Base-by-base conservation (phyloP, 1,139 yeast genomes). In the Blastobotrys petasosporus region DNA sequence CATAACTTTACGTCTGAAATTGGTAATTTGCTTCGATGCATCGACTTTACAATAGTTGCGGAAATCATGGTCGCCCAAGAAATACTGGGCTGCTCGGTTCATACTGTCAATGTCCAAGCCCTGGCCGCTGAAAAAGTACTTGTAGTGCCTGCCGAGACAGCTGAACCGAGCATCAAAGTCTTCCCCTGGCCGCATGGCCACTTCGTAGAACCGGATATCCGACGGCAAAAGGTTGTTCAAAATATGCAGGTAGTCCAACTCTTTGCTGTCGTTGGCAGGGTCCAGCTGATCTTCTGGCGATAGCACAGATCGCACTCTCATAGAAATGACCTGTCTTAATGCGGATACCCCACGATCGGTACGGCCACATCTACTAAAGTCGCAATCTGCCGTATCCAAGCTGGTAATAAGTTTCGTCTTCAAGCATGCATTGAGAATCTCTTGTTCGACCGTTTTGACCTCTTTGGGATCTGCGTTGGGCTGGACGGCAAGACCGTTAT, bases 341-440 rank as follows among this genome's bases (percentile, higher is more conserved):
- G 99, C 98, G 67, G 95, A 85, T 5, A 92, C 99, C 11, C 98
- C 98, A 56, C 80, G 82, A 59, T 92, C 99, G 0, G 99, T 92
- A 58, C 99, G 73, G 0, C 99, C 99, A 67, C 98, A 94, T 51
- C 98, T 70, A 54, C 95, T 84, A 63, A 90, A 90, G 12, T 75
- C 69, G 47, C 84, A 78, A 44, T 75, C 77, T 2, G 75, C 78
- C 2, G 67, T 66, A 0, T 88, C 88, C 29, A 75, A 65, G 1
- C 78, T 71, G 9, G 81, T 76, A 34, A 94, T 79, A 51, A 94
- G 66, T 55, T 75, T 79, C 33, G 94, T 79, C 54, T 75, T 78
- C 37, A 73, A 68, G 63, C 92, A 64, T 0, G 95, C 95, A 41
- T 80, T 75, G 43, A 92, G 64, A 11, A 92, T 75, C 37, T 75